Base-by-base conservation (phyloP, 2,329 filamentous ascomycete genomes). In the Talaromyces sp. region DNA sequence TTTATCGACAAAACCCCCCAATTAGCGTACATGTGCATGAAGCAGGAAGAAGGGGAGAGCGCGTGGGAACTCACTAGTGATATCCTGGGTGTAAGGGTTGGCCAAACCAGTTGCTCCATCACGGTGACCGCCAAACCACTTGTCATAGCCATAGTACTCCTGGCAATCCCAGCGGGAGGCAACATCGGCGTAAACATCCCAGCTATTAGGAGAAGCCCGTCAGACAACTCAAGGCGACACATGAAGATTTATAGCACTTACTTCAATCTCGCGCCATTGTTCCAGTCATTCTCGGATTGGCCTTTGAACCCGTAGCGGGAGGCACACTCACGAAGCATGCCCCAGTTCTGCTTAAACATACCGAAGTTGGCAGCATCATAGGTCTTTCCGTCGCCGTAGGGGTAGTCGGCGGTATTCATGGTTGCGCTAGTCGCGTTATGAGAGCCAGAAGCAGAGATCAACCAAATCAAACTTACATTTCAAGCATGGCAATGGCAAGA, bases 401-500 rank as follows among this genome's bases (percentile, higher is more conserved):
- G n/a, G 2, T 48, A 48, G 43, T 48, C 22, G 25, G 43, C 28
- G 15, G 28, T 22, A 22, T 15, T 41, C 39, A 41, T 41, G 39
- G 39, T 41, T 41, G 21, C 21, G 39, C 39, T 41, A 15, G 37
- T 41, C 39, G 2, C 1, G 39, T 22, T 22, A 41, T 41, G 8
- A 13, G 10, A 41, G 39, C 7, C 6, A 65, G 4, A 28, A 7
- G 25, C 25, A 28, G 25, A 28, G 25, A 28, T 28, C 65, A 6
- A 40, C 58, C 64, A 67, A 64, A n/a, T 3, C 41, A 19, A 21
- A 37, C 61, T 48, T 67, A 65, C 33, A 65, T 68, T 57, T 71
- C 67, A 10, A 71, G 63, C 68, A 70, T 70, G 6, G 69, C 68
- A 53, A 71, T 70, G 28, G 68, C 69, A 1, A 70, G 46, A 50